phyloP scores from a whole-genome alignment of 768 basidiomycete genomes.

The Mycena galericulata region DNA sequence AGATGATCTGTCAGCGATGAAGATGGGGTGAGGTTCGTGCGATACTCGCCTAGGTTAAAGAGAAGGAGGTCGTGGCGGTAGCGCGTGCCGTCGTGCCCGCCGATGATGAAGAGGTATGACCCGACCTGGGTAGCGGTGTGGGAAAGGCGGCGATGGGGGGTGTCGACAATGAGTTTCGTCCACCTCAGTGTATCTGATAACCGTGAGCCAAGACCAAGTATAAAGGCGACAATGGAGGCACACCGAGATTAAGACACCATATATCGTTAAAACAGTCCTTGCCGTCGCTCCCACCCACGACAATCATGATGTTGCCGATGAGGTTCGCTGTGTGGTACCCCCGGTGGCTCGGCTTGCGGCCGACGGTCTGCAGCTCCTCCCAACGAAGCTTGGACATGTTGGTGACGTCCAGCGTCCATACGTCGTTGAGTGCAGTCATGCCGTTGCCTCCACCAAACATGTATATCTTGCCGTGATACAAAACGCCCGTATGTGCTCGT shows the following conservation, averaged over 20 bases:
- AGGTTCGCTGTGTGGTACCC: conserved; percentile 95
- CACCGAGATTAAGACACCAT: conserved; percentile 89
- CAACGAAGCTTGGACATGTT: conserved; percentile 58
- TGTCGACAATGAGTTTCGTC: conserved; percentile 57
- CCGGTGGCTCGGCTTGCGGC: conserved; percentile 69
- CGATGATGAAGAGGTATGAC: conserved; percentile 89
- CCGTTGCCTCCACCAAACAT: conserved; percentile 97
- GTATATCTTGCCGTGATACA: conserved; percentile 79
- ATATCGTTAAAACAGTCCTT: conserved; percentile 90
- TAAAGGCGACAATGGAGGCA: conserved; percentile 43
- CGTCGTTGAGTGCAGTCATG: conserved; percentile 87
- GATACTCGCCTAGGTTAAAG: conserved; percentile 83
- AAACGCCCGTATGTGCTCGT: conserved; percentile 89
- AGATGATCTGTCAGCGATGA: not conserved
- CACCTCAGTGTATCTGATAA: conserved; percentile 57
- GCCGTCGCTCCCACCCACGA: conserved; percentile 94
- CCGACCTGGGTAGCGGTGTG: conserved; percentile 93
- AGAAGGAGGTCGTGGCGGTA: conserved; percentile 83
- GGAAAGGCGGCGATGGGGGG: conserved; percentile 65
- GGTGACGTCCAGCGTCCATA: conserved; percentile 87
- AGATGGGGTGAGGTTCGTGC: not conserved
- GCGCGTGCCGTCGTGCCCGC: conserved; percentile 85
- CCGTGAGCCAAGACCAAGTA: not conserved
- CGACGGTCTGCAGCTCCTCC: conserved; percentile 68
- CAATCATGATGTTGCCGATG: conserved; percentile 85